Evolutionary conservation across 345 rosid species (phyloP).

Genomic region (Anastatica hierochuntica): DNA sequence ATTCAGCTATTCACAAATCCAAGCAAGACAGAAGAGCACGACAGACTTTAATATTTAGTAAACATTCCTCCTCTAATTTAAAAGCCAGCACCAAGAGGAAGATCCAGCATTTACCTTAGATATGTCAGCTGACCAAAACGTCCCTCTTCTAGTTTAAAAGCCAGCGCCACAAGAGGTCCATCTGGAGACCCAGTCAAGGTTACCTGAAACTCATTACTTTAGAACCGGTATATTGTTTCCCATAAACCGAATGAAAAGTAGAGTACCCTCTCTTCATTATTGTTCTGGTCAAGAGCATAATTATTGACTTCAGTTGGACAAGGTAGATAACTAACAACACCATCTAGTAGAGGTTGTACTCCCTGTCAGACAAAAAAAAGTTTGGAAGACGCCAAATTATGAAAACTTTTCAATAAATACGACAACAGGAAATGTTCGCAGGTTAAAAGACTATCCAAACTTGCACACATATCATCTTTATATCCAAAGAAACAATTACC

Average conservation of each 20-base stretch:
- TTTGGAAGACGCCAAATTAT: conserved; percentile 5
- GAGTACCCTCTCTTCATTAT: conserved; percentile 78
- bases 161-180: conserved; percentile 95
- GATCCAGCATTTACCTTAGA: conserved; percentile 42
- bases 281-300: conserved; percentile 88
- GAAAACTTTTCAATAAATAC: background rate
- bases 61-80: background rate
- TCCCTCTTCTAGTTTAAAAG: conserved; percentile 97
- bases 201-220: conserved; percentile 39
- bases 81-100: background rate
- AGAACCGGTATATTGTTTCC: background rate
- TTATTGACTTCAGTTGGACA: conserved; percentile 85
- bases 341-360: conserved; percentile 88
- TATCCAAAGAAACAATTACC: conserved; percentile 34
- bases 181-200: conserved; percentile 72
- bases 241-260: background rate
- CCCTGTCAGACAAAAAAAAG: conserved; percentile 43
- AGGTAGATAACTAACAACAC: conserved; percentile 78
- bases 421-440: background rate
- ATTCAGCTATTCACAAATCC: conserved; percentile 10
- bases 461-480: background rate
- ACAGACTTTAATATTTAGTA: background rate
- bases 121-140: conserved; percentile 93
- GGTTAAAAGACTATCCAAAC: background rate
- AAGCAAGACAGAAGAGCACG: background rate